Percentiles rank a stretch among this genome's conserved stretches.
These are phyloP conservation scores for Setomelanomma holmii DNA, from an alignment of 2,329 filamentous ascomycete species.

Conservation along the genomic window DNA sequence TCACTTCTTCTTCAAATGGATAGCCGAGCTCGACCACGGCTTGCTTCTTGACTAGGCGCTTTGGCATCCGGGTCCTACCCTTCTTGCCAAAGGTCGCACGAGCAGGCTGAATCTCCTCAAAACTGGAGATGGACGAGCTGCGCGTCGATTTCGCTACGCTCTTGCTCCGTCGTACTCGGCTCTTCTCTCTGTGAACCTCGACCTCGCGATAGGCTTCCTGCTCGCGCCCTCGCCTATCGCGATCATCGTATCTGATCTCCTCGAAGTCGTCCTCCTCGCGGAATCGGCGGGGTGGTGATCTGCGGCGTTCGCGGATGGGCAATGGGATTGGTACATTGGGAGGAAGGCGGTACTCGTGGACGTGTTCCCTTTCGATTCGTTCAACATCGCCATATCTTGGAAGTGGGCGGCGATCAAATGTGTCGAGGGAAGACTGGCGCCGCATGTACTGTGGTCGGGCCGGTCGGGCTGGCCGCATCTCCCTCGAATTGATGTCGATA, in stretches of 20 bases:
- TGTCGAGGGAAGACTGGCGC: constrained; percentile 88
- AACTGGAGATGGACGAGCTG: constrained; percentile 52
- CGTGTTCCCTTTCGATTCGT: constrained; percentile 37
- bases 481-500: constrained; percentile 24
- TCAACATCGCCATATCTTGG: constrained; percentile 65
- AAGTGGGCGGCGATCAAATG: constrained; percentile 78
- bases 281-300: constrained; percentile 60
- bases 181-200: constrained; percentile 56
- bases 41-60: constrained; percentile 77
- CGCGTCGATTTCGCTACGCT: constrained; percentile 39
- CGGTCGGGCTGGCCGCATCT: constrained; percentile 47
- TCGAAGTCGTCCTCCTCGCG: constrained; percentile 74
- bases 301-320: constrained; percentile 58
- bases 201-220: constrained; percentile 58
- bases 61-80: constrained; percentile 89
- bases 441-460: constrained; percentile 74
- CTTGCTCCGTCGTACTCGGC: constrained; percentile 38
- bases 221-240: constrained; percentile 30
- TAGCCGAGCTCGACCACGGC: constrained; percentile 86
- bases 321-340: constrained; percentile 74
- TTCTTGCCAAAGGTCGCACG: constrained; percentile 59
- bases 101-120: constrained; percentile 47
- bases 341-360: constrained; percentile 66
- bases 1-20: constrained; percentile 84
- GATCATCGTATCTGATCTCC: constrained; percentile 57